Evolutionary conservation across 331 rosid species (phyloP).

Genomic region (Saraca asoca): DNA sequence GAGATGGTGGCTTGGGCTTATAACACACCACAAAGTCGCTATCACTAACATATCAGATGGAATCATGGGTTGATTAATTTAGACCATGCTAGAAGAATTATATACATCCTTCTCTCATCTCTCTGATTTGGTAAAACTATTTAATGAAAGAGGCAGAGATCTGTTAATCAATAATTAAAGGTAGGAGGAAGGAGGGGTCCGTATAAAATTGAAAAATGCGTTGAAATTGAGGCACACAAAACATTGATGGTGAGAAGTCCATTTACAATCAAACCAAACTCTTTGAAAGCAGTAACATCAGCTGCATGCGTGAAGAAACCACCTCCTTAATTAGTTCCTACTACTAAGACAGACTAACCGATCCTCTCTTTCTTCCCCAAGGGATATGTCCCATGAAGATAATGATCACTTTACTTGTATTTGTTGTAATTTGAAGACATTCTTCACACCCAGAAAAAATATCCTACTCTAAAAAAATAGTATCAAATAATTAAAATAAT

Average conservation of each 20-base stretch:
- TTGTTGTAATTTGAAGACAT: too few relatives aligned
- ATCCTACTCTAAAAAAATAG: too few relatives aligned
- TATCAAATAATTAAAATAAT: too few relatives aligned
- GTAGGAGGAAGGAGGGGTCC: background rate
- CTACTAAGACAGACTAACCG: too few relatives aligned
- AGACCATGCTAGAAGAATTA: slow-evolving; percentile 21
- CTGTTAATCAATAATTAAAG: slow-evolving; percentile 16
- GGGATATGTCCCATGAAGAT: too few relatives aligned
- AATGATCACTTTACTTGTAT: too few relatives aligned
- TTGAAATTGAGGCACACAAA: slow-evolving; percentile 26
- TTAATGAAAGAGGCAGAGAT: background rate
- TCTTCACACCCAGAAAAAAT: too few relatives aligned
- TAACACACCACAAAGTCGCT: slow-evolving; percentile 32
- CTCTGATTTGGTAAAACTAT: slow-evolving; percentile 6
- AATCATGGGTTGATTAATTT: slow-evolving; percentile 16
- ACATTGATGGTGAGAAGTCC: background rate
- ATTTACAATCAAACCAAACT: slow-evolving; percentile 6
- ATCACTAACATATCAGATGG: slow-evolving; percentile 33
- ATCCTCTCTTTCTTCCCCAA: too few relatives aligned
- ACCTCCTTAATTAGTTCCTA: background rate
- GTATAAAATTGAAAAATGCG: background rate
- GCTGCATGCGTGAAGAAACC: background rate
- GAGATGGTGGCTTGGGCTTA: slow-evolving; percentile 18
- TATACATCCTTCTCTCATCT: too few relatives aligned
- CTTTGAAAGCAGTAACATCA: slow-evolving; percentile 18